Evolutionary conservation across 1,284 basidiomycete species (phyloP).

Genomic region (Apiotrichum gracile): DNA sequence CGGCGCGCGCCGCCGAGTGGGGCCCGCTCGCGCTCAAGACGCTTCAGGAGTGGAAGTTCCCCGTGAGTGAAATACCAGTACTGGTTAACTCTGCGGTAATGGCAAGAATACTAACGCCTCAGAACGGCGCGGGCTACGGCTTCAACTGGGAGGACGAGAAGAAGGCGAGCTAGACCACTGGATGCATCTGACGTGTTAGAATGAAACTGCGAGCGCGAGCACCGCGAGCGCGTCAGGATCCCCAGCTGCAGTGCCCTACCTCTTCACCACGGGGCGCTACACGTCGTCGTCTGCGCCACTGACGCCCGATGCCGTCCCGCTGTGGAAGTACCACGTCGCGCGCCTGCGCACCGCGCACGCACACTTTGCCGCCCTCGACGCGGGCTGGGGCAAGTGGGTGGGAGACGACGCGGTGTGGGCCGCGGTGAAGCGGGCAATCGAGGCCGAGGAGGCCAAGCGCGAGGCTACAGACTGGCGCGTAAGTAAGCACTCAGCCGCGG

Average conservation of each 20-base stretch:
- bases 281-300: slow-evolving; percentile 17
- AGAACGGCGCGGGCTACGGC: slow-evolving; percentile 36
- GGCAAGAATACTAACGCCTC: slow-evolving; percentile 11
- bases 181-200: slow-evolving; percentile 10
- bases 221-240: neutral
- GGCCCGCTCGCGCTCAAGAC: slow-evolving; percentile 63
- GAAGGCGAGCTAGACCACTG: slow-evolving; percentile 5
- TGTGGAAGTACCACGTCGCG: slow-evolving; percentile 28
- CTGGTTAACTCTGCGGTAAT: neutral
- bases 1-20: slow-evolving; percentile 58
- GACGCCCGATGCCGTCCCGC: slow-evolving; percentile 18
- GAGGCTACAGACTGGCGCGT: neutral
- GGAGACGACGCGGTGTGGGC: slow-evolving; percentile 27
- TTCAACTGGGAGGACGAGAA: slow-evolving; percentile 29
- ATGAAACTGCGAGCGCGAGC: neutral
- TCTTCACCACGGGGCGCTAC: slow-evolving; percentile 40
- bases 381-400: slow-evolving; percentile 26
- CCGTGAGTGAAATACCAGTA: slow-evolving; percentile 22
- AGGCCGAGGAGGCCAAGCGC: slow-evolving; percentile 11
- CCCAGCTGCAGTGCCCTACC: slow-evolving; percentile 2
- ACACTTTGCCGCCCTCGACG: slow-evolving; percentile 21
- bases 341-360: slow-evolving; percentile 28
- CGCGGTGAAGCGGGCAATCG: neutral
- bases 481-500: neutral
- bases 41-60: slow-evolving; percentile 57